Conservation (phyloP, 768 basidiomycete species). For the Hortiboletus campestris region DNA sequence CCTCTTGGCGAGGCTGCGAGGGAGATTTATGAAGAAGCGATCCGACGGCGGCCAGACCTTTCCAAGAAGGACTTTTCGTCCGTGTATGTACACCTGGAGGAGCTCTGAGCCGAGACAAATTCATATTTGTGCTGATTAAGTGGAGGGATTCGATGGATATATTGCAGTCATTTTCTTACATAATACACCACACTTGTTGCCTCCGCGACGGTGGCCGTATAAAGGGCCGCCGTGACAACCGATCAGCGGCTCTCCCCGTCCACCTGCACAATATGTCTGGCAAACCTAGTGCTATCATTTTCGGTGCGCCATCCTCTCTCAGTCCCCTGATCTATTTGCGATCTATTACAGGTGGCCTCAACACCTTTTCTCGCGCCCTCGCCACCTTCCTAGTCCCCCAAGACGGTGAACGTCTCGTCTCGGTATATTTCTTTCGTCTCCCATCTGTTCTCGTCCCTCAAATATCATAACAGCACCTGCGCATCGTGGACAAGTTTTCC, state of each 20-base stretch:
- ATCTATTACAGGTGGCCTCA: constrained; percentile 62
- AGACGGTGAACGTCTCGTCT: constrained; percentile 66
- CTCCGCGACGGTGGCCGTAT: constrained; percentile 26
- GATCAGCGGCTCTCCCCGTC: constrained; percentile 15
- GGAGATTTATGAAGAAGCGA: constrained; percentile 56
- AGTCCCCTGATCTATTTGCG: not conserved
- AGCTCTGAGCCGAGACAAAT: not conserved
- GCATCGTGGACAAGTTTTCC: constrained; percentile 74
- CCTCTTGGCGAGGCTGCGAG: constrained; percentile 68
- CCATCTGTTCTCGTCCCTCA: constrained; percentile 11
- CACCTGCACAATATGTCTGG: constrained; percentile 33
- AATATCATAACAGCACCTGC: constrained; percentile 47
- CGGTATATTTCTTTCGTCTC: constrained; percentile 45
- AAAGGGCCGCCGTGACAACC: constrained; percentile 24
- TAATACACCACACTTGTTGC: constrained; percentile 19
- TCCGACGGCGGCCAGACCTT: constrained; percentile 55
- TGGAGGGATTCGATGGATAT: not conserved
- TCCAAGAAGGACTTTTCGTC: constrained; percentile 77
- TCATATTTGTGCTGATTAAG: constrained; percentile 12
- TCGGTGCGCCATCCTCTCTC: constrained; percentile 50
- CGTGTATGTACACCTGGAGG: constrained; percentile 64
- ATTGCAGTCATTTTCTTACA: constrained; percentile 6
- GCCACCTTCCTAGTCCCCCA: constrained; percentile 65
- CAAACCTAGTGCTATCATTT: constrained; percentile 70
- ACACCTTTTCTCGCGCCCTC: constrained; percentile 74